Evolutionary conservation across 306 rosid species (phyloP).

Genomic region (Begonia fuchsioides): DNA sequence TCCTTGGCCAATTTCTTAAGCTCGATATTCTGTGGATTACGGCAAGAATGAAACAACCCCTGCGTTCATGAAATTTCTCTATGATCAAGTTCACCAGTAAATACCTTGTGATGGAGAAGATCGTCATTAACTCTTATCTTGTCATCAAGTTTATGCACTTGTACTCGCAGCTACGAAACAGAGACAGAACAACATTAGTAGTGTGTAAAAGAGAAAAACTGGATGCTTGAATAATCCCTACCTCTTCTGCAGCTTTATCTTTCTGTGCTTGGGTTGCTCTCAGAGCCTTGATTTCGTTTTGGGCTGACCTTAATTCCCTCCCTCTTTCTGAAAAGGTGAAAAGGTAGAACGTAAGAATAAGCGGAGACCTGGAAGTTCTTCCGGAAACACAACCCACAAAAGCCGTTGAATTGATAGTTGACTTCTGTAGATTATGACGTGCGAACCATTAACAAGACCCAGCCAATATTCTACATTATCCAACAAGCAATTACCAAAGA

Average conservation of each 20-base stretch:
- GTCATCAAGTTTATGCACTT: slow-evolving; percentile 35
- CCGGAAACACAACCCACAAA: too few species aligned
- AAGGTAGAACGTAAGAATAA: background rate
- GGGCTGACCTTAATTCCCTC: slow-evolving; percentile 37
- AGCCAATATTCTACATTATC: too few species aligned
- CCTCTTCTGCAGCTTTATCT: slow-evolving; percentile 81
- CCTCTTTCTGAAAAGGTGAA: slow-evolving; percentile 37
- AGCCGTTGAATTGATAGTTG: too few species aligned
- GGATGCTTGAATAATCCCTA: slow-evolving; percentile 4
- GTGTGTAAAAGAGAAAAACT: too few species aligned
- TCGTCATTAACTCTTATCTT: slow-evolving; percentile 32
- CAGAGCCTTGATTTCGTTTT: slow-evolving; percentile 60
- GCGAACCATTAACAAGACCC: too few species aligned
- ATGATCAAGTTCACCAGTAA: background rate
- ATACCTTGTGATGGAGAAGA: slow-evolving; percentile 64
- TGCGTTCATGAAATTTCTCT: background rate
- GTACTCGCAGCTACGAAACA: slow-evolving; percentile 45
- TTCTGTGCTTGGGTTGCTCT: slow-evolving; percentile 55
- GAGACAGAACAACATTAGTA: background rate
- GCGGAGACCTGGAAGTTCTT: too few species aligned
- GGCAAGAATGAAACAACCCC: background rate
- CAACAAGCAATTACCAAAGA: too few species aligned
- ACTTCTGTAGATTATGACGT: too few species aligned
- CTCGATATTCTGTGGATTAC: slow-evolving; percentile 63
- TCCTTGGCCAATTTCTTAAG: slow-evolving; percentile 54